Evolutionary conservation across 108 stramenopile species (phyloP), one percentile per base, ranked within the genome.

Genomic region (Nitzschia sp.): DNA sequence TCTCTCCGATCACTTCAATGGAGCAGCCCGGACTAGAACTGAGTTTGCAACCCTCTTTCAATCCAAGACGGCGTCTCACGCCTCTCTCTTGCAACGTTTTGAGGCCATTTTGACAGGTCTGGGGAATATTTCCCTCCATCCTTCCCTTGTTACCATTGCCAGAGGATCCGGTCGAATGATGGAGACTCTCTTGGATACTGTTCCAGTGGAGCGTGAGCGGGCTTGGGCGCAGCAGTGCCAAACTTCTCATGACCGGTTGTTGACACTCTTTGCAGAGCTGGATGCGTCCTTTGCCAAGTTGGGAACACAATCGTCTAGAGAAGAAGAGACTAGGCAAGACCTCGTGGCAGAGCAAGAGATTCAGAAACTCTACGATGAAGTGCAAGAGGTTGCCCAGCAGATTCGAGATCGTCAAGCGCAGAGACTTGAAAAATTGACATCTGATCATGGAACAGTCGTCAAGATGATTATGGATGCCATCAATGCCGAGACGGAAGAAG

Each of bases 151-250:
- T 10, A 61, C 77, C 10, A 83, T 84, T 51, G 91, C 91, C 12
- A 69, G 88, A n/a, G 78, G 84, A 3, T 83, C 87, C 41, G 91
- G 91, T 15, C 72, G 91, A 51, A 74, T 86, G 12, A 86, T 92
- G 86, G 86, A 89, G 71, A 80, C 86, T 0, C 71, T 92, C 48
- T 41, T 92, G 5, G 91, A 92, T 67, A 86, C 88, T 1, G 91
- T 92, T n/a, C 91, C 91, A n/a, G 81, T 92, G 0, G 91, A 92
- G 51, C 76, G 79, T 40, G 91, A 92, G 64, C 67, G 80, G 54
- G 74, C 79, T 39, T 92, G 91, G 91, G 83, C 86, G 10, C 70
- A 63, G 34, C 88, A 88, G 65, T 92, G 91, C 52, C 80, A 80
- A 68, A 80, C 61, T 40, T 85, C 88, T 15, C 86, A 89, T 41